Base-by-base conservation (phyloP, 2,329 filamentous ascomycete species). In the Lasiodiplodia hormozganensis region DNA sequence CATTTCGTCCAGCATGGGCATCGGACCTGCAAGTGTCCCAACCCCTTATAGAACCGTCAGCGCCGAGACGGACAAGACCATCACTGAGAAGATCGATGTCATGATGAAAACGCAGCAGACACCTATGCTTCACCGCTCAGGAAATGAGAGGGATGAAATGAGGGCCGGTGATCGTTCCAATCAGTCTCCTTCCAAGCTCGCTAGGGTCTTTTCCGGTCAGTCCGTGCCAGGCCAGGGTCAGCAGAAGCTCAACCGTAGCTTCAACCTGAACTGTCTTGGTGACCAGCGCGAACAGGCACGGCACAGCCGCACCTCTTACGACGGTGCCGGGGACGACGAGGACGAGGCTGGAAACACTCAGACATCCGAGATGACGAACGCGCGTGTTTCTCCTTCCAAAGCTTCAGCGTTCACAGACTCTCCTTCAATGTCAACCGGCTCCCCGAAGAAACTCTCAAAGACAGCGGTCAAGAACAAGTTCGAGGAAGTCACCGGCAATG, bases 391-490 rank as follows among this genome's bases (percentile, higher is more conserved):
- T 36, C 76, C 76, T 7, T 28, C 67, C 62, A 67, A 65, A 43
- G 43, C 16, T n/a, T 43, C 56, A 52, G 62, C 68, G 28, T 62
- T 65, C 10, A 69, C 71, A 47, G 73, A 71, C 23, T 77, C 77
- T n/a, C 74, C 74, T 11, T 65, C 71, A 28, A 75, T 75, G 43
- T 57, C 65, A 68, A 5, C 74, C 3, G 72, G 70, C 52, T 79
- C 78, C 8, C 77, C 78, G 21, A 79, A 76, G 74, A 80, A 78
- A 70, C 70, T 73, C 31, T 76, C 75, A 49, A 76, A 79, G 69
- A 83, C 82, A 8, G 82, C 82, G 21, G 78, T 82, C 64, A 83
- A 83, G 71, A 81, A 77, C 60, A 82, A 80, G 74, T 80, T 84
- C 58, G 82, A 83, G 73, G 78, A 81, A 52, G 79, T 84, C 40